Evolutionary conservation across 208 protist genomes (phyloP), one percentile per base, ranked within the genome.

Genomic region (Crithidia acanthocephali): DNA sequence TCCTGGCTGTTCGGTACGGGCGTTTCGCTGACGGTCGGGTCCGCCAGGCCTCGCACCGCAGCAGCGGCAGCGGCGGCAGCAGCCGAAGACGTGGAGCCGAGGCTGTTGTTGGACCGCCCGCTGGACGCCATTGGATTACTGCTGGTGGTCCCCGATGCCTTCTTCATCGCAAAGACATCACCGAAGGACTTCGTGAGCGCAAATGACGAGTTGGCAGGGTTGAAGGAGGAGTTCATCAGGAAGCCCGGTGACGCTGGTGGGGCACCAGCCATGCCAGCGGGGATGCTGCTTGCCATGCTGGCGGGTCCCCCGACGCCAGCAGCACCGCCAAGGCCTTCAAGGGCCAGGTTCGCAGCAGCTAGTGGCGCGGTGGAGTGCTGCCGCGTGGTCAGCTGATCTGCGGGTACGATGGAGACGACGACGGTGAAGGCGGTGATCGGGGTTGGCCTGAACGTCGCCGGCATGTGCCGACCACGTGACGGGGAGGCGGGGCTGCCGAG

Each of bases 121-220:
- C 62, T 68, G 3, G 62, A 58, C 4, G 11, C 35, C 15, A 58
- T 5, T 13, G 42, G 25, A 40, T 10, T 30, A 18, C 22, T 32
- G 11, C 37, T 30, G 33, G 44, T 35, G 35, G 11, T 23, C 0
- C 66, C 66, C 2, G 51, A 7, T 1, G 45, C 22, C 25, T 51
- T 65, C 60, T 65, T 64, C 4, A 74, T 58, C 13, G 70, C 25
- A 42, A 76, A 73, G 11, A 80, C 70, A 47, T 80, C 73, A 16
- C 78, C 79, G 42, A 84, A 84, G n/a, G 79, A 84, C 48, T 66
- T 69, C 8, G 75, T 80, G 37, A 72, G 23, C 1, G 59, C 73
- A 40, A 84, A 84, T 23, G 79, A 84, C 18, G 63, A 50, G 68
- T 68, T 79, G 11, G 69, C 28, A 0, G 45, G 44, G 30, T 42